Base-by-base conservation (phyloP, 306 rosid genomes). In the Cucurbita moschata region DNA sequence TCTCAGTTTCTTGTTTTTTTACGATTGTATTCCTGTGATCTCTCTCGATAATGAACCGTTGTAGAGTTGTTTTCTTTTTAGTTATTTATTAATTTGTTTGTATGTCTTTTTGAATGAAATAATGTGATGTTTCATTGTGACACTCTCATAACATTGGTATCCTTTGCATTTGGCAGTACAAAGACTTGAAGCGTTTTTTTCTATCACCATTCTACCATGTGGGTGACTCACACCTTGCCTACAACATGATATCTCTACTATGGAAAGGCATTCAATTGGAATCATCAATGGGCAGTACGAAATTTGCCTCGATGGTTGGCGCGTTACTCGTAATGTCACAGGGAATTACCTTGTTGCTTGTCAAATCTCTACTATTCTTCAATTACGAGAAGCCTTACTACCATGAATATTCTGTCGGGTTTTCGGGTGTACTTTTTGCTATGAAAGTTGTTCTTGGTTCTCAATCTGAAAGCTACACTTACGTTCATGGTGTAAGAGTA, bases 221-320 rank as follows among this genome's bases (percentile, higher is more conserved):
- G 49, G 90, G 86, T 2, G 98, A 94, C 35, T 73, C 97, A 55
- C 98, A 94, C 80, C 82, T 94, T 14, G 89, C 85, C 35, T 94
- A 87, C 85, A 94, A 94, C 80, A 94, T 94, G 98, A 18, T 89
- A 21, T 94, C 97, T 3, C 96, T 94, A 60, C 81, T 94, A 39
- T 94, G 98, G 98, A 94, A 90, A 72, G 98, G 98, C 40, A 83
- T 87, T 63, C 90, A 84, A 16, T 77, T 94, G 57, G 98, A 94
- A 74, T 74, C 65, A 3, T 77, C 97, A 2, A 86, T 90, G 92
- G 90, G 93, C 38, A 89, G 95, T 55, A 6, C 62, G 0, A 74
- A 87, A 38, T 94, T 83, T 54, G 87, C 95, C 19, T 86, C 97
- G 35, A 89, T 87, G 92, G 81, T 87, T 6, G 89, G 95, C 67